Conservation (phyloP, 257 asterid species). For the Jasminum sambac region DNA sequence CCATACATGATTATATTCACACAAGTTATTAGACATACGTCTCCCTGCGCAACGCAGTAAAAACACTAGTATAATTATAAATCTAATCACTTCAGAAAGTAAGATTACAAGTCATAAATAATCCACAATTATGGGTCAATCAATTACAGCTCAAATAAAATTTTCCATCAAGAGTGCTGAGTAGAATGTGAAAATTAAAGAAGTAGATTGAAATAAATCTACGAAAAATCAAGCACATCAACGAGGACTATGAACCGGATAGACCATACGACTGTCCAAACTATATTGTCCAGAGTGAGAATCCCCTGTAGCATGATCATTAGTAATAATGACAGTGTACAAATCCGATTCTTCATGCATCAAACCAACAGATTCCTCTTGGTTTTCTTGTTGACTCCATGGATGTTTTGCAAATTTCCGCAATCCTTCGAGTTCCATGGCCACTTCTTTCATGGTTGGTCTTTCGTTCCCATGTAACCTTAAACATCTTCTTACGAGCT, state of each 20-base stretch:
- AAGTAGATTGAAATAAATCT: not conserved
- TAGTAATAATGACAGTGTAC: slow-evolving; percentile 24
- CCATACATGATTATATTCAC: no score
- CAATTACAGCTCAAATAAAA: no score
- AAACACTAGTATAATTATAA: no score
- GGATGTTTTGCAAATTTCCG: slow-evolving; percentile 54
- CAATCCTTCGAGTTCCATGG: slow-evolving; percentile 55
- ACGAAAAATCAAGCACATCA: not conserved
- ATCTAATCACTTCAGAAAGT: no score
- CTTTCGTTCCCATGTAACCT: slow-evolving; percentile 35
- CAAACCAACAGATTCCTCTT: slow-evolving; percentile 19
- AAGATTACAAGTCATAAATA: no score
- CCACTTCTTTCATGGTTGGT: slow-evolving; percentile 69
- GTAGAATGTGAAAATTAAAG: no score
- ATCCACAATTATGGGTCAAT: no score
- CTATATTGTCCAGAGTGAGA: slow-evolving; percentile 24
- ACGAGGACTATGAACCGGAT: not conserved
- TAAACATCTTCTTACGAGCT: slow-evolving; percentile 37
- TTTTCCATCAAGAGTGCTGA: no score
- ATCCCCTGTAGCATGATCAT: slow-evolving; percentile 4
- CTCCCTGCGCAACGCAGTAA: no score
- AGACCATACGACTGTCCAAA: slow-evolving; percentile 5
- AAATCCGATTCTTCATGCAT: slow-evolving; percentile 5
- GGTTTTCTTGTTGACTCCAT: slow-evolving; percentile 37
- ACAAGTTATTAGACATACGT: no score